Percentiles rank a stretch among this genome's conserved stretches.
These are phyloP conservation scores for Sarocladium kiliense DNA, from an alignment of 2,329 filamentous ascomycete genomes.

Conservation along the genomic window DNA sequence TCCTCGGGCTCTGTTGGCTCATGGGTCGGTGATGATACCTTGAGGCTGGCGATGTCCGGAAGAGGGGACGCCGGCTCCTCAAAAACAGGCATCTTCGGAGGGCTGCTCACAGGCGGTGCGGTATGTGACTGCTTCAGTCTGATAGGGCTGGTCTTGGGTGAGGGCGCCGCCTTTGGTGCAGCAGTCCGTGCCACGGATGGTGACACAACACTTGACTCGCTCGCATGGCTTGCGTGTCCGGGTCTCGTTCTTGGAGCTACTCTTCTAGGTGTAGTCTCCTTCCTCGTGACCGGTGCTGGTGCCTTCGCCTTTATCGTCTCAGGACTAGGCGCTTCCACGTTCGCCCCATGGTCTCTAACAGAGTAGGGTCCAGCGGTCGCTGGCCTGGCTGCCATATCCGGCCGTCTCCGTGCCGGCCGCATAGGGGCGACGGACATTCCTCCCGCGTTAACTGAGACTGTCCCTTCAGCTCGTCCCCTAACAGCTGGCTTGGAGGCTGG, in stretches of 20 bases:
- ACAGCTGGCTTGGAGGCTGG: conserved; percentile 24
- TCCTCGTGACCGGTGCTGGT: conserved; percentile 30
- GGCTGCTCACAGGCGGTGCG: conserved; percentile 15
- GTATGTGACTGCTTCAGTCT: conserved; percentile 30
- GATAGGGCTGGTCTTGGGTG: conserved; percentile 37
- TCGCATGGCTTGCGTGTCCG: conserved; percentile 42
- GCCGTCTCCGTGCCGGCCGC: conserved; percentile 52
- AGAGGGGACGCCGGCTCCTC: conserved; percentile 9
- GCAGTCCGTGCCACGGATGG: conserved; percentile 27
- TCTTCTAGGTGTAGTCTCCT: conserved; percentile 47
- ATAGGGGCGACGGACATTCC: conserved; percentile 61
- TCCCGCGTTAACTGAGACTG: conserved; percentile 41
- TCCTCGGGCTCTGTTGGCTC: neutral
- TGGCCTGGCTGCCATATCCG: conserved; percentile 53
- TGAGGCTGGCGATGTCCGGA: conserved; percentile 10
- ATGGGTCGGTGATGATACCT: neutral
- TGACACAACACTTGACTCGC: conserved; percentile 45
- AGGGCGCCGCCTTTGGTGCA: conserved; percentile 17
- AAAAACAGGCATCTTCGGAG: conserved; percentile 12
- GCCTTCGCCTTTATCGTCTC: conserved; percentile 40
- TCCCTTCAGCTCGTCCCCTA: conserved; percentile 35
- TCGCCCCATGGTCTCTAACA: conserved; percentile 42
- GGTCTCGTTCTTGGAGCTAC: conserved; percentile 40
- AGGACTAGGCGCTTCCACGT: conserved; percentile 36
- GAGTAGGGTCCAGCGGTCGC: conserved; percentile 64